phyloP scores from a whole-genome alignment of 1,284 basidiomycete genomes.

The Termitomyces sp. region DNA sequence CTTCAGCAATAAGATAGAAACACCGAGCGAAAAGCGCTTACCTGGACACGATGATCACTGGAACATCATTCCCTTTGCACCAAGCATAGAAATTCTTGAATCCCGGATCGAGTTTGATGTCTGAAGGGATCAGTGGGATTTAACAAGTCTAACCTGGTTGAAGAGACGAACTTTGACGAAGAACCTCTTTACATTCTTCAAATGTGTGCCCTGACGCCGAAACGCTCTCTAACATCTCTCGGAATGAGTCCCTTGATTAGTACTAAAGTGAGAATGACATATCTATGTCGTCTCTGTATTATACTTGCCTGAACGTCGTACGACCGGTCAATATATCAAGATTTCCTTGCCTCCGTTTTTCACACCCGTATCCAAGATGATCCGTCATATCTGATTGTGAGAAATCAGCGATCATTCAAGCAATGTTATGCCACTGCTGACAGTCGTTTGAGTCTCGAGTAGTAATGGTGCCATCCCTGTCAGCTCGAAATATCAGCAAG shows the following conservation, averaged over 20 bases:
- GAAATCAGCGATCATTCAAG: not conserved
- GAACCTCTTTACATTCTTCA: conserved; percentile 73
- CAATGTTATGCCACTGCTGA: conserved; percentile 31
- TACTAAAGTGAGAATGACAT: not conserved
- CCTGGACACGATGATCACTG: conserved; percentile 91
- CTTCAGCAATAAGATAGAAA: not conserved
- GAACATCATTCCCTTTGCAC: conserved; percentile 74
- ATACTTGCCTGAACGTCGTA: conserved; percentile 65
- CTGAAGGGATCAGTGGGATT: conserved; percentile 30
- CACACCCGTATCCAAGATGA: conserved; percentile 68
- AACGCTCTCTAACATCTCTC: conserved; percentile 75
- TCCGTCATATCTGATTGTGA: conserved; percentile 63
- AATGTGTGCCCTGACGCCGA: conserved; percentile 61
- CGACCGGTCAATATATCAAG: conserved; percentile 62
- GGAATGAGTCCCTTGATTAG: conserved; percentile 65
- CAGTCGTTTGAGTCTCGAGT: conserved; percentile 89
- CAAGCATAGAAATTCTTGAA: conserved; percentile 84
- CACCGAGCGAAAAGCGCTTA: conserved; percentile 20
- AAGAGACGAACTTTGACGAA: conserved; percentile 36
- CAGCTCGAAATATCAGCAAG: conserved; percentile 2
- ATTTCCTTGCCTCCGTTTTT: conserved; percentile 67
- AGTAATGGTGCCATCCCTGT: conserved; percentile 90
- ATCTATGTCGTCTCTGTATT: not conserved
- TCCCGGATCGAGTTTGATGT: conserved; percentile 81
- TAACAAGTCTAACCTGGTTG: conserved; percentile 9